Percentiles rank a stretch among this genome's conserved stretches.
Evolutionary conservation across 2,329 filamentous ascomycete genomes (phyloP).

Genomic region (Triangularia verruculosa): DNA sequence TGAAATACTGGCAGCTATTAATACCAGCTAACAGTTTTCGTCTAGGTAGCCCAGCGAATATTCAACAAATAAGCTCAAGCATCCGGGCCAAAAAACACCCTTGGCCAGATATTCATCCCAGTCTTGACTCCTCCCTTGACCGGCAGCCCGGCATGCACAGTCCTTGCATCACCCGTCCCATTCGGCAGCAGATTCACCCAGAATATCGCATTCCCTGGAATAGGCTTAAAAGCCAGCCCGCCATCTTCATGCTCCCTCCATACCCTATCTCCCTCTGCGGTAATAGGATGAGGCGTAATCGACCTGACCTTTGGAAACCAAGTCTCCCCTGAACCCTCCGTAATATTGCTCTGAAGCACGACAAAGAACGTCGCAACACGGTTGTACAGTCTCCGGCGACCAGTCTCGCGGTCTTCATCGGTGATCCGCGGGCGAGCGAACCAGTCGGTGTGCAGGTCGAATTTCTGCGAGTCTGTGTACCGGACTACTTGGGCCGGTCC

Average conservation of each 20-base stretch:
- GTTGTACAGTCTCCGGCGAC: conserved; percentile 32
- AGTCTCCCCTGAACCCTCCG: conserved; percentile 36
- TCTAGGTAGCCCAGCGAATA: no score
- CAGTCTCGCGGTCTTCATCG: conserved; percentile 20
- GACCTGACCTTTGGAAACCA: conserved; percentile 36
- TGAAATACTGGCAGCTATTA: no score
- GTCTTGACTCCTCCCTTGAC: conserved; percentile 39
- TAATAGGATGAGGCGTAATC: conserved; percentile 9
- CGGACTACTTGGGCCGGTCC: conserved; percentile 40
- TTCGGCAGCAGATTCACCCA: conserved; percentile 43
- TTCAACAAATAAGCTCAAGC: conserved; percentile 15
- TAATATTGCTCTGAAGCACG: conserved; percentile 35
- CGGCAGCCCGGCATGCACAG: conserved; percentile 41
- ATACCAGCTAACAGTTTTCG: no score
- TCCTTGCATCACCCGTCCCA: conserved; percentile 38
- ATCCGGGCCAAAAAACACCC: conserved; percentile 29
- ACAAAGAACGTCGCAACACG: conserved; percentile 39
- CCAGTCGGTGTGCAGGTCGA: conserved; percentile 40
- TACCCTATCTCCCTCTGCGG: conserved; percentile 1
- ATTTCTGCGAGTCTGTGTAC: conserved; percentile 37
- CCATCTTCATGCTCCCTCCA: conserved; percentile 38
- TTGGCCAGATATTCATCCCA: conserved; percentile 44
- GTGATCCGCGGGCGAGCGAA: conserved; percentile 29
- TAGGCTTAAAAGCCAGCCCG: conserved; percentile 37
- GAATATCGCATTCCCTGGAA: conserved; percentile 41